These are phyloP conservation scores for Cyphellophora europaea DNA, from an alignment of 2,329 filamentous ascomycete genomes.

Conservation along the genomic window DNA sequence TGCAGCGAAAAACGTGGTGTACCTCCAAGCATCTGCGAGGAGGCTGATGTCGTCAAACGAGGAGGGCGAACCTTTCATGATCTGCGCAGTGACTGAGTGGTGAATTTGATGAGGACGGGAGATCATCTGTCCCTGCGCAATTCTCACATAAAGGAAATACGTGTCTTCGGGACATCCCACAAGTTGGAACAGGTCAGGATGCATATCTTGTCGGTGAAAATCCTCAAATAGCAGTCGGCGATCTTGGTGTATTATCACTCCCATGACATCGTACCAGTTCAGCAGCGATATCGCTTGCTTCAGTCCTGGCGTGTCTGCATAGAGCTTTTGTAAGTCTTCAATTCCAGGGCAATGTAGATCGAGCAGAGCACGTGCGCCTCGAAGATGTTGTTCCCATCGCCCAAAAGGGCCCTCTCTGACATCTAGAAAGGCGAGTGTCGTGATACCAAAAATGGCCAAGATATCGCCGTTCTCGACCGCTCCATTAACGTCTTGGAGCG, in stretches of 20 bases:
- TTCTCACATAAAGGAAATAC: constrained; percentile 3
- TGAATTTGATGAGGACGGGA: constrained; percentile 1
- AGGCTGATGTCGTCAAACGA: constrained; percentile 1
- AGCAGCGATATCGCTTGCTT: constrained; percentile 3
- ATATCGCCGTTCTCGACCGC: constrained; percentile 32
- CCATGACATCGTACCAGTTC: constrained; percentile 3
- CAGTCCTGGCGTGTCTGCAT: constrained; percentile 1
- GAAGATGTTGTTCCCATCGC: constrained; percentile 5
- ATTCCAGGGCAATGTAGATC: constrained; percentile 4
- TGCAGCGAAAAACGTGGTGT: constrained; percentile 1
- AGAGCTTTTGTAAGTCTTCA: not conserved
- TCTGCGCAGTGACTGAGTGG: constrained; percentile 1
- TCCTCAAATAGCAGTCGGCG: constrained; percentile 3
- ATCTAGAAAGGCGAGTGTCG: constrained; percentile 35
- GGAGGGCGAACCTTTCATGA: not conserved
- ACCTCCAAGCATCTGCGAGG: constrained; percentile 1
- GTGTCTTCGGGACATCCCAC: constrained; percentile 4
- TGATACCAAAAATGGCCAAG: constrained; percentile 34
- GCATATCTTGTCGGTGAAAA: constrained; percentile 4
- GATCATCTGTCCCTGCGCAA: constrained; percentile 3
- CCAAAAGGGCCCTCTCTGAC: constrained; percentile 35
- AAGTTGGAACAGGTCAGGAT: constrained; percentile 2
- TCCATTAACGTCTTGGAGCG: constrained; percentile 28
- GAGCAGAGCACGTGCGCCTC: constrained; percentile 3
- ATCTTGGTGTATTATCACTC: constrained; percentile 2